Percentiles rank a stretch among this genome's conserved stretches.
These are phyloP conservation scores for Leccinum variicolor DNA, from an alignment of 768 basidiomycete species.

Conservation along the genomic window DNA sequence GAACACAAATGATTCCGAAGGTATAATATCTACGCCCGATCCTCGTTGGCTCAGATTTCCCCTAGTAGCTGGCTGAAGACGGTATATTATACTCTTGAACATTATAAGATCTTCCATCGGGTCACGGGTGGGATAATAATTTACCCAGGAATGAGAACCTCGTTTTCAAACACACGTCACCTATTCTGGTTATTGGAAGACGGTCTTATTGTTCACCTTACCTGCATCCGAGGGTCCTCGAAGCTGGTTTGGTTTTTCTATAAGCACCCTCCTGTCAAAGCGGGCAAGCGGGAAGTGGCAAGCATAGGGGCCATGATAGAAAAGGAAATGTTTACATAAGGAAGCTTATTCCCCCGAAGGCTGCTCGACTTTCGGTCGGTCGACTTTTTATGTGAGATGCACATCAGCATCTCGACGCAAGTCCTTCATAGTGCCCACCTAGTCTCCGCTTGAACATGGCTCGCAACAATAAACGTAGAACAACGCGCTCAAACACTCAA, in stretches of 20 bases:
- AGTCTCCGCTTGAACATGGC: conserved; percentile 34
- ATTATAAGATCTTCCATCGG: no score
- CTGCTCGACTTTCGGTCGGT: conserved; percentile 4
- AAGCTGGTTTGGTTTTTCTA: neutral
- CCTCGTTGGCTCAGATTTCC: no score
- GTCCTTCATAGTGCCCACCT: conserved; percentile 7
- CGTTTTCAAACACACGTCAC: neutral
- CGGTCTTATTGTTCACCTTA: neutral
- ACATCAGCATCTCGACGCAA: conserved; percentile 5
- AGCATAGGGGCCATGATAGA: neutral
- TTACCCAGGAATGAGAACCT: neutral
- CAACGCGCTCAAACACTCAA: conserved; percentile 35
- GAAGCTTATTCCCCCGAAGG: neutral
- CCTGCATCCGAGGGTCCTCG: neutral
- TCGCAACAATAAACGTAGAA: conserved; percentile 40
- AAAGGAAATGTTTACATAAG: conserved; percentile 28
- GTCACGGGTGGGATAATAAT: neutral
- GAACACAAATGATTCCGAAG: no score
- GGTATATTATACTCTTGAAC: no score
- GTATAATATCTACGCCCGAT: no score
- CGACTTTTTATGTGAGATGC: conserved; percentile 12
- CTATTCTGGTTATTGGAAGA: neutral
- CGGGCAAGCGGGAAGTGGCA: no score
- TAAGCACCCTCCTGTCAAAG: no score
- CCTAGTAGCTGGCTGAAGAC: no score